Evolutionary conservation across 352 stramenopile genomes (phyloP).

Genomic region (Phytopythium ostracodes): DNA sequence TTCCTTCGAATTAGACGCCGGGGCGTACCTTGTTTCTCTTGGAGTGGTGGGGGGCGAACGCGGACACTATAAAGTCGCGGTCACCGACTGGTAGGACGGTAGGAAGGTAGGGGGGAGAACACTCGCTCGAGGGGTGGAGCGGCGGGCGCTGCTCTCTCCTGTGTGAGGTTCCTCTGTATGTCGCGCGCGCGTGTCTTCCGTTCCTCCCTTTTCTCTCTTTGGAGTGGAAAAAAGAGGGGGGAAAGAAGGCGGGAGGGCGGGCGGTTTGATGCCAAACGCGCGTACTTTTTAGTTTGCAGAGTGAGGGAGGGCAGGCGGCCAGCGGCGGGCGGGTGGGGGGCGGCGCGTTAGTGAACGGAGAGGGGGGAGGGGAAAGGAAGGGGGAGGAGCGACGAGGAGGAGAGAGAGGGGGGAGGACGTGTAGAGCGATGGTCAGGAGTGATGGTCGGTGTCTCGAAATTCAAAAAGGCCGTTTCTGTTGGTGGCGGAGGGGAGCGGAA

Average conservation of each 20-base stretch:
- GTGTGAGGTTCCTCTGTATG: too few relatives aligned
- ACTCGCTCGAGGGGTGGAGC: not conserved
- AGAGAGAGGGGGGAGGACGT: conserved; percentile 21
- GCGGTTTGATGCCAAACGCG: not conserved
- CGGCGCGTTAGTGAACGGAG: conserved; percentile 14
- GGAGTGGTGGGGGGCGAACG: too few relatives aligned
- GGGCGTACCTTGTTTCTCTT: not conserved
- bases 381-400: conserved; percentile 19
- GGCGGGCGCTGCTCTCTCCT: not conserved
- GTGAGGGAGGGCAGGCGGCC: conserved; percentile 5
- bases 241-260: not conserved
- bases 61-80: not conserved
- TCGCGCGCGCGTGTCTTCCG: too few relatives aligned
- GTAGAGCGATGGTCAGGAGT: conserved; percentile 18
- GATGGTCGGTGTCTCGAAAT: conserved; percentile 8
- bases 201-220: too few relatives aligned
- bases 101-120: not conserved
- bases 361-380: conserved; percentile 11
- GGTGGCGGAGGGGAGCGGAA: not conserved
- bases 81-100: not conserved
- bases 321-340: conserved; percentile 2
- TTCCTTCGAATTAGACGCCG: not conserved
- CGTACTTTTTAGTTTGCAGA: conserved; percentile 7
- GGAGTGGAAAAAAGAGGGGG: not conserved
- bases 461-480: conserved; percentile 8